Evolutionary conservation across 1,284 basidiomycete genomes (phyloP).

Genomic region (Pseudozyma sp.): DNA sequence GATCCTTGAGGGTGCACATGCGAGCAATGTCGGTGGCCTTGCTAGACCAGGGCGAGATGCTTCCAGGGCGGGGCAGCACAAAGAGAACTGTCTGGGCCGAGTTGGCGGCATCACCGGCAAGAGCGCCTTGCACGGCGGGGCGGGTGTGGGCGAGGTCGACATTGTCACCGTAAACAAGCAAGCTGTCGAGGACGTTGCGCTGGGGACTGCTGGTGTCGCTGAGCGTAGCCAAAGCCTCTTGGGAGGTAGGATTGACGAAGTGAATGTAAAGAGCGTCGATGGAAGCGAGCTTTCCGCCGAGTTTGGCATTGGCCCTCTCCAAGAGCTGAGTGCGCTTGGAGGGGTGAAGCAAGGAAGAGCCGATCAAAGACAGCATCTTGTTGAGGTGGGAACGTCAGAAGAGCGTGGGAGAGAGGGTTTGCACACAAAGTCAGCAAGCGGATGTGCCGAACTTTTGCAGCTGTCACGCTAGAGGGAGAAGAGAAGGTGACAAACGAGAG

Average conservation of each 20-base stretch:
- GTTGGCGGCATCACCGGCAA: slow-evolving; percentile 17
- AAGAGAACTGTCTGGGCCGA: slow-evolving; percentile 70
- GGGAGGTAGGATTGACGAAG: slow-evolving; percentile 78
- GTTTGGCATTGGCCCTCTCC: slow-evolving; percentile 74
- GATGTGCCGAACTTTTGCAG: slow-evolving; percentile 6
- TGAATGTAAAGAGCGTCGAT: slow-evolving; percentile 90
- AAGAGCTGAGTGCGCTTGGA: slow-evolving; percentile 80
- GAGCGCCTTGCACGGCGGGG: slow-evolving; percentile 70
- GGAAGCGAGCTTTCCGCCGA: slow-evolving; percentile 71
- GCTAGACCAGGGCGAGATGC: slow-evolving; percentile 94
- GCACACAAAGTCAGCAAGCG: not conserved
- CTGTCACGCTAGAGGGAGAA: too few species aligned
- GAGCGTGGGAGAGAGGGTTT: not conserved
- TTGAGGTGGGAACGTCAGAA: not conserved
- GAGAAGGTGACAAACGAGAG: not conserved
- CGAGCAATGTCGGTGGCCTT: slow-evolving; percentile 90
- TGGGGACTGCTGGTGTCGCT: slow-evolving; percentile 71
- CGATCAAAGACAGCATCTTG: slow-evolving; percentile 66
- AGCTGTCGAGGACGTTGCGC: slow-evolving; percentile 76
- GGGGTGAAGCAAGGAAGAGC: slow-evolving; percentile 68
- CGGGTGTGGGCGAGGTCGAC: slow-evolving; percentile 73
- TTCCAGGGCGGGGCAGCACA: slow-evolving; percentile 62
- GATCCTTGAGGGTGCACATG: slow-evolving; percentile 81
- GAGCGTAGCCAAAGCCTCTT: slow-evolving; percentile 73
- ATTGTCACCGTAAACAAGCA: slow-evolving; percentile 90